These are phyloP conservation scores for Neofusicoccum umdonicola DNA, from an alignment of 2,329 filamentous ascomycete species.

Conservation along the genomic window DNA sequence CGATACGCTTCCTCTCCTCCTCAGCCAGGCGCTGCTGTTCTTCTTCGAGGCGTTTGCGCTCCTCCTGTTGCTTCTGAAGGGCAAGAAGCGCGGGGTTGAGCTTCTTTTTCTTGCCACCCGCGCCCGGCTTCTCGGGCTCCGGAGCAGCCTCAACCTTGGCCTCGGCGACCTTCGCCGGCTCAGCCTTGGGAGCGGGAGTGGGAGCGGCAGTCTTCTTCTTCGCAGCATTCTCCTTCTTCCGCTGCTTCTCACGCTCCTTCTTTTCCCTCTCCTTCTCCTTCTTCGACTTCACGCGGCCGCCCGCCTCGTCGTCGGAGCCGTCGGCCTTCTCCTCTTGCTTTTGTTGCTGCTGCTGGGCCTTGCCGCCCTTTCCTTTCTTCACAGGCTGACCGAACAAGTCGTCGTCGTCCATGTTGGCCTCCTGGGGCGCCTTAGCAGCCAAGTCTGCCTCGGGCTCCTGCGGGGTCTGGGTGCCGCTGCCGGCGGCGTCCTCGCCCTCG, in stretches of 20 bases:
- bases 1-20: conserved; percentile 64
- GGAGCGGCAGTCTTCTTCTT: conserved; percentile 60
- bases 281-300: conserved; percentile 75
- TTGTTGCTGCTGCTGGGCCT: conserved; percentile 30
- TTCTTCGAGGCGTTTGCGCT: conserved; percentile 64
- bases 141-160: conserved; percentile 37
- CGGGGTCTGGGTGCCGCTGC: conserved; percentile 31
- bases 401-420: conserved; percentile 67
- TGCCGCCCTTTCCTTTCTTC: conserved; percentile 66
- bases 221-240: conserved; percentile 85
- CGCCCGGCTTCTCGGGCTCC: conserved; percentile 31
- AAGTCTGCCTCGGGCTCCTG: conserved; percentile 39
- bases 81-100: conserved; percentile 69
- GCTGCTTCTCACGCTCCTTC: conserved; percentile 97
- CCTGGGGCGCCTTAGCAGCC: conserved; percentile 69
- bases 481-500: conserved; percentile 61
- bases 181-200: conserved; percentile 44
- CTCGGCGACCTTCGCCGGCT: conserved; percentile 44
- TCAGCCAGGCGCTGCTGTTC: conserved; percentile 58
- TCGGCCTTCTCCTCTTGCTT: conserved; percentile 22
- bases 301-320: conserved; percentile 41
- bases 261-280: conserved; percentile 98
- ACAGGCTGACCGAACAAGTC: conserved; percentile 78
- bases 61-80: conserved; percentile 81
- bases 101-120: conserved; percentile 82